Evolutionary conservation across 225 moss, liverwort and hornwort genomes (phyloP), one percentile per base, ranked within the genome.

Genomic region (Bryum argenteum): DNA sequence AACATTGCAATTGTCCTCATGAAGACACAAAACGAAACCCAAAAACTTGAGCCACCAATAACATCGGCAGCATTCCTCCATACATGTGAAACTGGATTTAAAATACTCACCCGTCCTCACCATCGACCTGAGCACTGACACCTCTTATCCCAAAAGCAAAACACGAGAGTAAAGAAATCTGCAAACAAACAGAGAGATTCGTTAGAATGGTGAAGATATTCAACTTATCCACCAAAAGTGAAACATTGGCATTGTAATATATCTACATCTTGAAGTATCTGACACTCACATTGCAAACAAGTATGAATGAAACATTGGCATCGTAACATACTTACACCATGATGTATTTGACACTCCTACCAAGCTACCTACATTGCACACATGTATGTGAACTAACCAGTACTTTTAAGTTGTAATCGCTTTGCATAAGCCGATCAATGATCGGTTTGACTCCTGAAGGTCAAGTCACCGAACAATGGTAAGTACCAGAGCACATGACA

Each of bases 391-490:
- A 0, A 22, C 67, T 22, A 61, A 78, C 78, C 78, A 18, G 28
- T 18, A 14, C 2, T 0, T 11, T 20, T 4, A 5, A n/a, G 18
- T 11, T 5, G 0, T 48, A 7, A 17, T 5, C 8, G 19, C 2
- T 40, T 19, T 5, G 15, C 3, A 1, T 7, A 42, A 43, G 1
- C 1, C 1, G 61, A 21, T 71, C 61, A 33, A 37, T 10, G 11
- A 38, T 50, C 28, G 38, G 3, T 38, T 16, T 51, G 19, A 39
- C 50, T 22, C 71, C 71, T 71, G 71, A 61, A 47, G 50, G 21
- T 71, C 61, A 61, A 4, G 33, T 24, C 14, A 50, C 71, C 16
- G 51, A 61, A 16, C 11, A 39, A 61, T 11, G 61, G 11, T 71
- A 21, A 71, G 51, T 51, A 39, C 61, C 18, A 33, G 33, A 33